Base-by-base conservation (phyloP, 345 rosid species). In the Gossypium australe region DNA sequence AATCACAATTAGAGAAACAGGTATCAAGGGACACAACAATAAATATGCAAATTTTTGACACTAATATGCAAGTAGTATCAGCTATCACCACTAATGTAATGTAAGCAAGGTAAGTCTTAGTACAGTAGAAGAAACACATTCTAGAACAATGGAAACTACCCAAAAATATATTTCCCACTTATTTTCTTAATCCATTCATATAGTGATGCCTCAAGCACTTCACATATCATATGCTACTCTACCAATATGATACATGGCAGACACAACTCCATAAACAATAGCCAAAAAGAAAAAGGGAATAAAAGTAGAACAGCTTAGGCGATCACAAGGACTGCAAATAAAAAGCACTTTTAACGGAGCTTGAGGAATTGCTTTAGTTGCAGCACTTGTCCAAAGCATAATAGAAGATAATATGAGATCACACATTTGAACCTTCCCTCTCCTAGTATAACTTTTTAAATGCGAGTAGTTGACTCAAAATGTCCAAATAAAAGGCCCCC, bases 1-100 rank as follows among this genome's bases (percentile, higher is more conserved):
- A 63, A 67, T 70, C 49, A 82, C 58, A 73, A 61, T 22, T 47
- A 27, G 25, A 2, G n/a, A 18, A 62, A 25, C 34, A 61, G 27
- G 76, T 22, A 60, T 16, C 34, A 55, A 53, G 11, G 24, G 22
- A 55, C 5, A 55, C 63, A 34, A 13, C 58, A 4, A n/a, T 71
- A 41, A 18, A 56, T 18, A 4, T 38, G 56, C 16, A 17, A 51
- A 49, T 44, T 27, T 51, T 49, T 17, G 10, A 69, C 59, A 29
- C 60, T 27, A 16, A 0, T 0, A 69, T 25, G 45, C 3, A 69
- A 51, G 22, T 27, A 27, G 59, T 16, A 16, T 25, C 22, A 27
- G 59, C 45, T 51, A 69, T 9, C 56, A 69, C 24, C 4, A 27
- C 59, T 17, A 27, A 10, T 17, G 29, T 67, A 69, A 27, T 2